A percentile compares a stretch with the other conserved stretches of the same genome.
phyloP scores from a whole-genome alignment of 2,329 filamentous ascomycete genomes.

The Phaeosphaeria sp. region DNA sequence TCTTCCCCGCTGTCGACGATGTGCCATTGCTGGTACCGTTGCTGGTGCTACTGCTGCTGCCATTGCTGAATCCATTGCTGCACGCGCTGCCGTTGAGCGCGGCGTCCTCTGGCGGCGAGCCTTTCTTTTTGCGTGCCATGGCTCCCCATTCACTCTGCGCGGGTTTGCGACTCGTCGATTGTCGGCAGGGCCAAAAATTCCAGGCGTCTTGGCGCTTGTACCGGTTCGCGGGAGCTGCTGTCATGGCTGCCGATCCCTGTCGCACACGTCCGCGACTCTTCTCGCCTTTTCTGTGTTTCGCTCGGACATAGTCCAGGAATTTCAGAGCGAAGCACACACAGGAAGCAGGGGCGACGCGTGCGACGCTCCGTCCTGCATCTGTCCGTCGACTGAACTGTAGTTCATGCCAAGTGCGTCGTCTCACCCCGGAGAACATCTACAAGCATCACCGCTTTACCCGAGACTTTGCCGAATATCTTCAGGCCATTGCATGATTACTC shows the following conservation, averaged over 20 bases:
- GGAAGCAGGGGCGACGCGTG: too few species aligned
- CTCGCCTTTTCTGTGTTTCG: too few species aligned
- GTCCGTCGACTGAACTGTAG: neutral
- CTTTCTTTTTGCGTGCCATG: slow-evolving; percentile 47
- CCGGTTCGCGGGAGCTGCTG: neutral
- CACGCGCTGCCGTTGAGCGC: slow-evolving; percentile 20
- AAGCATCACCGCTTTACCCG: neutral
- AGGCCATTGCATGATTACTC: neutral
- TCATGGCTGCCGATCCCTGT: neutral
- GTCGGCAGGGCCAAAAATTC: slow-evolving; percentile 21
- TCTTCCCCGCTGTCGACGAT: neutral
- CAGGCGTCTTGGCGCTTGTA: neutral
- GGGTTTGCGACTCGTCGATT: neutral
- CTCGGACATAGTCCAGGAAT: too few species aligned
- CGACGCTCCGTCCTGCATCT: too few species aligned
- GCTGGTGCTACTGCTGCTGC: slow-evolving; percentile 3
- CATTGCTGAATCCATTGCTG: slow-evolving; percentile 3
- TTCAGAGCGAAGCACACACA: too few species aligned
- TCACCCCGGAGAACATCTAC: neutral
- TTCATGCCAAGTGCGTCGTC: neutral
- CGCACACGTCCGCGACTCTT: neutral
- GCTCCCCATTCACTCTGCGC: neutral
- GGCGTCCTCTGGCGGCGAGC: slow-evolving; percentile 24
- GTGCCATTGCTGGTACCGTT: slow-evolving; percentile 6
- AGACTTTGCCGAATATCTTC: neutral